A percentile compares a stretch with the other conserved stretches of the same genome.
phyloP scores from a whole-genome alignment of 2,329 filamentous ascomycete species.

The Penicillium psychrosexuale region DNA sequence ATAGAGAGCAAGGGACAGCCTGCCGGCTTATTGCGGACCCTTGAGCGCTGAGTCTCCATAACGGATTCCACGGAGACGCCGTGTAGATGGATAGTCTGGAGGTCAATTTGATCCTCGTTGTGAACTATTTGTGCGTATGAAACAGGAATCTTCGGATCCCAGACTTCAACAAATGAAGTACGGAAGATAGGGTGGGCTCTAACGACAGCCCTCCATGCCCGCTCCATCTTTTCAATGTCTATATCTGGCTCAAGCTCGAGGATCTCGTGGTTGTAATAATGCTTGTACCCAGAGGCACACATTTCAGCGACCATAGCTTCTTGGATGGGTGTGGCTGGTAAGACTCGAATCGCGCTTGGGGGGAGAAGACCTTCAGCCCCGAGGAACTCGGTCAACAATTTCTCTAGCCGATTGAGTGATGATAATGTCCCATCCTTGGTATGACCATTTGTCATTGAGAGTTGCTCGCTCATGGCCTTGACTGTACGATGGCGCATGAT shows the following conservation, averaged over 20 bases:
- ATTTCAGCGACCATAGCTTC: slow-evolving; percentile 84
- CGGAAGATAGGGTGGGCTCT: slow-evolving; percentile 66
- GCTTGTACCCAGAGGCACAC: slow-evolving; percentile 66
- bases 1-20: slow-evolving; percentile 35
- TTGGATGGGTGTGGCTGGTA: slow-evolving; percentile 79
- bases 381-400: slow-evolving; percentile 42
- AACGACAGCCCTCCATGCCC: slow-evolving; percentile 63
- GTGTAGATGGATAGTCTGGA: slow-evolving; percentile 28
- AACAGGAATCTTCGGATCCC: slow-evolving; percentile 55
- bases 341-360: slow-evolving; percentile 53
- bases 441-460: slow-evolving; percentile 18
- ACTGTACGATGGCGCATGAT: slow-evolving; percentile 73
- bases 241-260: slow-evolving; percentile 57
- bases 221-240: slow-evolving; percentile 55
- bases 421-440: slow-evolving; percentile 23
- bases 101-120: slow-evolving; percentile 28
- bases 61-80: slow-evolving; percentile 23
- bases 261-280: slow-evolving; percentile 85
- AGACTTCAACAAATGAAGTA: slow-evolving; percentile 67
- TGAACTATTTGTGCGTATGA: slow-evolving; percentile 58
- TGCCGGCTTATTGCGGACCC: slow-evolving; percentile 3
- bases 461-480: slow-evolving; percentile 51
- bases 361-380: slow-evolving; percentile 35
- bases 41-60: slow-evolving; percentile 18
- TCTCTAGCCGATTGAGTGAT: slow-evolving; percentile 19